Conservation (phyloP, 139 green algal genomes). For the Yamagishiella unicocca region DNA sequence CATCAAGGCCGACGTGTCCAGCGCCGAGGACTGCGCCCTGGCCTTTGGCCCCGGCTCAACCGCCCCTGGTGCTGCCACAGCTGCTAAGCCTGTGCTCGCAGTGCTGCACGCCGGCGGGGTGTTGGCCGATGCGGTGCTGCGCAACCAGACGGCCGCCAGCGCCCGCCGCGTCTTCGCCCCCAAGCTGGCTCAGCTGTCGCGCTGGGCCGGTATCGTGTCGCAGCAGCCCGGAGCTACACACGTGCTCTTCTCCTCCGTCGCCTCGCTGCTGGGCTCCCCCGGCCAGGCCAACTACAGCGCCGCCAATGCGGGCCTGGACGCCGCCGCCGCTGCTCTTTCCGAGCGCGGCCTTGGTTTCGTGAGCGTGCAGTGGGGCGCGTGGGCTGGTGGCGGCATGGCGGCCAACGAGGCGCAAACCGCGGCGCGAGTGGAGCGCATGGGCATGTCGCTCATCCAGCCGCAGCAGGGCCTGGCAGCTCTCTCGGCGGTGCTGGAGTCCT, state of each 20-base stretch:
- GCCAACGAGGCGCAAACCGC: conserved; percentile 55
- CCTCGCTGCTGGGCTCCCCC: conserved; percentile 77
- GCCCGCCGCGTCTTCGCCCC: conserved; percentile 64
- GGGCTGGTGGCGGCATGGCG: conserved; percentile 75
- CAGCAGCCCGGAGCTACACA: conserved; percentile 50
- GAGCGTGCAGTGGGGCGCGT: conserved; percentile 87
- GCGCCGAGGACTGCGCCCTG: conserved; percentile 20
- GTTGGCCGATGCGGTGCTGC: conserved; percentile 71
- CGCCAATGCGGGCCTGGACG: conserved; percentile 84
- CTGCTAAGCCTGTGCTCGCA: conserved; percentile 15
- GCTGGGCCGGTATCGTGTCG: background rate
- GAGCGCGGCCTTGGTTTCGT: conserved; percentile 61
- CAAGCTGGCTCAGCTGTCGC: conserved; percentile 61
- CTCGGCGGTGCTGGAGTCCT: background rate
- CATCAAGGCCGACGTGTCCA: conserved; percentile 29
- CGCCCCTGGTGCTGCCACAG: no score
- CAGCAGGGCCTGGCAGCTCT: conserved; percentile 43
- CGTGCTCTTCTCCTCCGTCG: conserved; percentile 78
- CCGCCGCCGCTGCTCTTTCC: conserved; percentile 28
- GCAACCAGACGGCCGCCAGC: conserved; percentile 58
- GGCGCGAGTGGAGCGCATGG: conserved; percentile 68
- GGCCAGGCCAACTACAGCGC: conserved; percentile 89
- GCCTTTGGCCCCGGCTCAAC: background rate
- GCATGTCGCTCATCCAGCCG: conserved; percentile 69
- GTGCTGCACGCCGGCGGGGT: conserved; percentile 76